Evolutionary conservation across 495 filamentous ascomycete genomes (phyloP).

Genomic region (Neurospora terricola): DNA sequence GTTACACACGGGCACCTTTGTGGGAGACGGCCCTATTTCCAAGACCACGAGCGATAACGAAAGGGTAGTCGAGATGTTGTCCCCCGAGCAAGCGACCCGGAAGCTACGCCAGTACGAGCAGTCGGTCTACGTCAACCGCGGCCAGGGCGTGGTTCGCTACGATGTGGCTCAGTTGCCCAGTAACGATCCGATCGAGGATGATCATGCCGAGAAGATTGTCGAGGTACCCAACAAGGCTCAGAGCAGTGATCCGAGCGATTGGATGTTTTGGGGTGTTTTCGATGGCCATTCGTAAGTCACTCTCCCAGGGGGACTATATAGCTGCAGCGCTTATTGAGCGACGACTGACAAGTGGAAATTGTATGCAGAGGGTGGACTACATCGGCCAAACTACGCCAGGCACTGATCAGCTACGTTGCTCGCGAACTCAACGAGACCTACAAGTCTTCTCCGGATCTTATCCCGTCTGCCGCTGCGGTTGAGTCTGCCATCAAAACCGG

Average conservation of each 20-base stretch:
- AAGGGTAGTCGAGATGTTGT: slow-evolving; percentile 87
- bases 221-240: slow-evolving; percentile 54
- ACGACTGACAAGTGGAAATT: slow-evolving; percentile 11
- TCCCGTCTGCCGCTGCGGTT: slow-evolving; percentile 64
- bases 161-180: slow-evolving; percentile 91
- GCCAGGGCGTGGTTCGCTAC: slow-evolving; percentile 86
- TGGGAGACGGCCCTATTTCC: slow-evolving; percentile 71
- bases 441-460: slow-evolving; percentile 54
- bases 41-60: slow-evolving; percentile 72
- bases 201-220: slow-evolving; percentile 94
- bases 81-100: slow-evolving; percentile 84
- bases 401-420: slow-evolving; percentile 82
- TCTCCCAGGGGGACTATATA: background rate
- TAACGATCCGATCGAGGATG: slow-evolving; percentile 97
- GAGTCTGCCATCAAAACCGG: slow-evolving; percentile 88
- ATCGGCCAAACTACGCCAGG: slow-evolving; percentile 88
- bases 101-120: slow-evolving; percentile 83
- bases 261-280: slow-evolving; percentile 99
- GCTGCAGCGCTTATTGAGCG: background rate
- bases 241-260: slow-evolving; percentile 58
- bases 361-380: slow-evolving; percentile 85
- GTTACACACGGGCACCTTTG: slow-evolving; percentile 70
- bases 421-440: slow-evolving; percentile 92
- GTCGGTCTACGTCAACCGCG: slow-evolving; percentile 82
- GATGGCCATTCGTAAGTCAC: slow-evolving; percentile 79